Evolutionary conservation across 768 basidiomycete species (phyloP).

Genomic region (Leccinum rimulosum): DNA sequence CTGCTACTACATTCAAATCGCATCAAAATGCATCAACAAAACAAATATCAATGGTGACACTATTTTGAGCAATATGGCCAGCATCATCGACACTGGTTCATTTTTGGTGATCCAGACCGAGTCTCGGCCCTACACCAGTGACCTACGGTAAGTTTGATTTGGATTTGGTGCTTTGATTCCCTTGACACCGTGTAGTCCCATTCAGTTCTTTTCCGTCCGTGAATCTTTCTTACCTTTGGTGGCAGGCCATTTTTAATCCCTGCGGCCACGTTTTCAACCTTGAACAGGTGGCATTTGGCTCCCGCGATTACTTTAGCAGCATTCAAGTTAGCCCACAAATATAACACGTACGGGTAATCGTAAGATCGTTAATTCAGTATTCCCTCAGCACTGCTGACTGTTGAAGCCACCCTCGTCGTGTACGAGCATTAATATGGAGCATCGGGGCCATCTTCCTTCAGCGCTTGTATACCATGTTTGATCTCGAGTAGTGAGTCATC

Average conservation of each 20-base stretch:
- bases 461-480: no score
- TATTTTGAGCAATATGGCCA: constrained; percentile 4
- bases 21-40: no score
- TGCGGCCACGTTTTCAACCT: constrained; percentile 34
- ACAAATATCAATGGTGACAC: not conserved
- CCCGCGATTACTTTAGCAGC: constrained; percentile 24
- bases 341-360: no score
- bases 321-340: no score
- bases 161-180: not conserved
- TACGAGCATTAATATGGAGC: no score
- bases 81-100: constrained; percentile 23
- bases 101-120: constrained; percentile 2
- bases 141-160: constrained; percentile 14
- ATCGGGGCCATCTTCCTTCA: no score
- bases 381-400: no score
- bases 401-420: no score
- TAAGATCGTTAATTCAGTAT: no score
- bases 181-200: constrained; percentile 17
- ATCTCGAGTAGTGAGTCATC: no score
- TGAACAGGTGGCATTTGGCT: constrained; percentile 27
- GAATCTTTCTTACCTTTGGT: constrained; percentile 38
- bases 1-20: no score
- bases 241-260: constrained; percentile 35
- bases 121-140: not conserved
- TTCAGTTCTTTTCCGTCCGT: constrained; percentile 29